Percentiles rank a stretch among this genome's conserved stretches.
These are phyloP conservation scores for Yamadazyma dushanensis DNA, from an alignment of 1,139 yeast species.

Conservation along the genomic window DNA sequence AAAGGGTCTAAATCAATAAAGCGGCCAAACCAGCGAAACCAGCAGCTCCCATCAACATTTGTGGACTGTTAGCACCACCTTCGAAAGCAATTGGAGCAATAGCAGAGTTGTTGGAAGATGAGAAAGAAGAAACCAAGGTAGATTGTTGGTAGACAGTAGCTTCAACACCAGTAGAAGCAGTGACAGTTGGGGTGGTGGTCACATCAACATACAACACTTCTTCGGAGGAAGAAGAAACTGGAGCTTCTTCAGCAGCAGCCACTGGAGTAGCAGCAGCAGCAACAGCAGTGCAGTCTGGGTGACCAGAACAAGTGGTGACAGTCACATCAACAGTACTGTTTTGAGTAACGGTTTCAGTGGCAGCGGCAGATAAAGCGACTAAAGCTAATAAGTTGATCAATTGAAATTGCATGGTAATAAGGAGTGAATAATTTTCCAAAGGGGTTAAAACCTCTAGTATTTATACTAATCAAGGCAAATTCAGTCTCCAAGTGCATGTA, in stretches of 20 bases:
- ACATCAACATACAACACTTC: slow-evolving; percentile 25
- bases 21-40: slow-evolving; percentile 49
- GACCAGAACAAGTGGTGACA: slow-evolving; percentile 42
- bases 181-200: slow-evolving; percentile 36
- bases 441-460: slow-evolving; percentile 14
- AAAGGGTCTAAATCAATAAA: slow-evolving; percentile 31
- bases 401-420: slow-evolving; percentile 20
- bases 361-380: slow-evolving; percentile 23
- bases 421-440: slow-evolving; percentile 8
- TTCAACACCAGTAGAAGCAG: slow-evolving; percentile 37
- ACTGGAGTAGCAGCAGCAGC: slow-evolving; percentile 17
- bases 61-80: slow-evolving; percentile 30
- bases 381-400: slow-evolving; percentile 33
- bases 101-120: slow-evolving; percentile 13
- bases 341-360: slow-evolving; percentile 33
- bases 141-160: slow-evolving; percentile 35
- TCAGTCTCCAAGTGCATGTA: neutral
- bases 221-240: slow-evolving; percentile 20
- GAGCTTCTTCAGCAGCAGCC: slow-evolving; percentile 17
- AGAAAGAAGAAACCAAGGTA: slow-evolving; percentile 28
- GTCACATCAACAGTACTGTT: slow-evolving; percentile 37
- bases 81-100: slow-evolving; percentile 25
- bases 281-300: slow-evolving; percentile 21
- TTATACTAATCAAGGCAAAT: slow-evolving; percentile 13
- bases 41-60: slow-evolving; percentile 36